Percentiles rank a stretch among this genome's conserved stretches.
Evolutionary conservation across 306 rosid genomes (phyloP).

Genomic region (Cucurbita ficifolia): DNA sequence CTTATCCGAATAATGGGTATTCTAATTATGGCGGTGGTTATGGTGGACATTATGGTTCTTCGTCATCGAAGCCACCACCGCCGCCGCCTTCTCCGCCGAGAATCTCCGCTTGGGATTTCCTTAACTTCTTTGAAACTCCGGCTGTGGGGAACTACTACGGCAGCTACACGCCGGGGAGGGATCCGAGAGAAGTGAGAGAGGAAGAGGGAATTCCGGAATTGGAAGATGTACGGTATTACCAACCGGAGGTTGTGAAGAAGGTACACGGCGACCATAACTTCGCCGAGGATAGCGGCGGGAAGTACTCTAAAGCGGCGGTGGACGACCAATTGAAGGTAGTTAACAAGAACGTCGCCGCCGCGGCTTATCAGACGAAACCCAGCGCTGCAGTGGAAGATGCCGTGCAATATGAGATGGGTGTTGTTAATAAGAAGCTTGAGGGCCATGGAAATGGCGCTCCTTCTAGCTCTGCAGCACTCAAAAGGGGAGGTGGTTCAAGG

Average conservation of each 20-base stretch:
- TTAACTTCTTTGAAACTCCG: slow-evolving; percentile 43
- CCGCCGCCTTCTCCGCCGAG: slow-evolving; percentile 85
- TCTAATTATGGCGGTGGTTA: neutral
- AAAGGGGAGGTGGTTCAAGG: slow-evolving; percentile 29
- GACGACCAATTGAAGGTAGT: slow-evolving; percentile 6
- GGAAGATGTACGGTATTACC: slow-evolving; percentile 65
- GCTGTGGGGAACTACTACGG: slow-evolving; percentile 23
- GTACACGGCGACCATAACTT: slow-evolving; percentile 50
- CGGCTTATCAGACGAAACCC: slow-evolving; percentile 28
- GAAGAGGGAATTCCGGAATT: slow-evolving; percentile 94
- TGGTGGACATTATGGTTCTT: slow-evolving; percentile 21
- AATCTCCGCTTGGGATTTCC: slow-evolving; percentile 58
- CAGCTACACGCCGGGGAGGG: slow-evolving; percentile 51
- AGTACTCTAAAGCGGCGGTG: slow-evolving; percentile 11
- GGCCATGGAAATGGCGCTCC: slow-evolving; percentile 25
- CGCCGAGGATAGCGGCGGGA: slow-evolving; percentile 19
- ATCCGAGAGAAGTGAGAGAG: slow-evolving; percentile 58
- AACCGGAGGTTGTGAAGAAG: slow-evolving; percentile 66
- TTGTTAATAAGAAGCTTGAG: slow-evolving; percentile 46
- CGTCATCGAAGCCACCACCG: slow-evolving; percentile 43
- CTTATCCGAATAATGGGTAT: slow-evolving; percentile 12
- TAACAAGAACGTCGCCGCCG: slow-evolving; percentile 6
- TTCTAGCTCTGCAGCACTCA: slow-evolving; percentile 15
- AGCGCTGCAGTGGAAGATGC: slow-evolving; percentile 21
- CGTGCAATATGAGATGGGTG: slow-evolving; percentile 38